Evolutionary conservation across 1,139 yeast genomes (phyloP), one percentile per base, ranked within the genome.

Genomic region (Debaryomyces udenii): DNA sequence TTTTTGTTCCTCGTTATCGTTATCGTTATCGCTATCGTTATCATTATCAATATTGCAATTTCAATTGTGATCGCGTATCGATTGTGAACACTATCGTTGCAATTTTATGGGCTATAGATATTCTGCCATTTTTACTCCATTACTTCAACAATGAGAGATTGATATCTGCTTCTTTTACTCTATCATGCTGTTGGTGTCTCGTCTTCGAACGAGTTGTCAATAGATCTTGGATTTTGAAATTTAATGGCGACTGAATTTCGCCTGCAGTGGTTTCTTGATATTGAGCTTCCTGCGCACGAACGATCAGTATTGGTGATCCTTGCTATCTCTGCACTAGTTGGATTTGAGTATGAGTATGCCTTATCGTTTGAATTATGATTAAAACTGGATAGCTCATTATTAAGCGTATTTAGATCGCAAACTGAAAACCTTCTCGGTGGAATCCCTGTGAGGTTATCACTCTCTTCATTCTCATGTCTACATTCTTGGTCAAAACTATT

Each of bases 201-300:
- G 15, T 16, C 23, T 20, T 35, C 33, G 6, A 35, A 24, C 6
- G 37, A 34, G 9, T 31, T 38, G 35, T 37, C 43, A 16, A 45
- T 39, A 7, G 42, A 40, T 33, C 46, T 43, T 4, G 69, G 59
- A 30, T 50, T 44, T 15, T 59, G 58, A 43, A 68, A 68, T 44
- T 57, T 61, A 13, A 68, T 47, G 0, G 73, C 72, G 9, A 64
- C 59, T 1, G 70, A 56, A 31, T 57, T 58, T 15, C 70, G 44
- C 22, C 73, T 47, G 34, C 53, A 57, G 45, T 66, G 71, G 33
- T 58, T 54, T 31, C 47, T 47, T 3, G 42, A 35, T 16, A 26
- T 26, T 3, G 37, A 26, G 16, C 24, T 34, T 3, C 16, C 3
- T 16, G 37, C 29, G 9, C 35, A 22, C 16, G 28, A 6, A 7